These are phyloP conservation scores for Gossypium sturtianum DNA, from an alignment of 345 rosid genomes.

Conservation along the genomic window DNA sequence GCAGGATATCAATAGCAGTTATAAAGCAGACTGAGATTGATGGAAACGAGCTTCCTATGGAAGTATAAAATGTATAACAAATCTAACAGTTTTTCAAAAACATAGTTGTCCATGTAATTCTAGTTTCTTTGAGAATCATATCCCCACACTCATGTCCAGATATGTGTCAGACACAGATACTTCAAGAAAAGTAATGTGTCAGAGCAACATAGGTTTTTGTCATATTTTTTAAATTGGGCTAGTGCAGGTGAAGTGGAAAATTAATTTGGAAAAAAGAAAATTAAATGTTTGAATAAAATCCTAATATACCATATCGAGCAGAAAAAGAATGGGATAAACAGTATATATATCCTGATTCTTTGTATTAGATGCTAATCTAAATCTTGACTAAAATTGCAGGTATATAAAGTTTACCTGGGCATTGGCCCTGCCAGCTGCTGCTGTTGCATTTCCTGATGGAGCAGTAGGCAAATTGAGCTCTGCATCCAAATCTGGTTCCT, in stretches of 20 bases:
- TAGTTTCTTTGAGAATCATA: neutral
- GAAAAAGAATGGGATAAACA: neutral
- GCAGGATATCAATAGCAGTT: neutral
- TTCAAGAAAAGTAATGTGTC: neutral
- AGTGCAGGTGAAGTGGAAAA: neutral
- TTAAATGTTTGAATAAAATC: neutral
- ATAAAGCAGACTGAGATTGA: neutral
- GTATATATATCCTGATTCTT: neutral
- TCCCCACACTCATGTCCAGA: neutral
- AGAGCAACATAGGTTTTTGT: neutral
- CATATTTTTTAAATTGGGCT: neutral
- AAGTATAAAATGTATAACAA: neutral
- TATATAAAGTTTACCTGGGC: slow-evolving; percentile 42
- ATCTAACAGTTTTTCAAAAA: neutral
- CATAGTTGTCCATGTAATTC: neutral
- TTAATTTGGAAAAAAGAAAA: neutral
- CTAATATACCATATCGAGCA: neutral
- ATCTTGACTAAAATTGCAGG: neutral
- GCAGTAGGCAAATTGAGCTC: slow-evolving; percentile 85
- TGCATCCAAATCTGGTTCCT: slow-evolving; percentile 58
- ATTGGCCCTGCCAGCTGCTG: slow-evolving; percentile 51
- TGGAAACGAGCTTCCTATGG: neutral
- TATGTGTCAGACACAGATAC: neutral
- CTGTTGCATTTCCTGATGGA: slow-evolving; percentile 55
- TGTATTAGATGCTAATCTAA: neutral